Percentiles rank a stretch among this genome's conserved stretches.
phyloP scores from a whole-genome alignment of 2,329 filamentous ascomycete species.

The Ceratocystis alfenasii region DNA sequence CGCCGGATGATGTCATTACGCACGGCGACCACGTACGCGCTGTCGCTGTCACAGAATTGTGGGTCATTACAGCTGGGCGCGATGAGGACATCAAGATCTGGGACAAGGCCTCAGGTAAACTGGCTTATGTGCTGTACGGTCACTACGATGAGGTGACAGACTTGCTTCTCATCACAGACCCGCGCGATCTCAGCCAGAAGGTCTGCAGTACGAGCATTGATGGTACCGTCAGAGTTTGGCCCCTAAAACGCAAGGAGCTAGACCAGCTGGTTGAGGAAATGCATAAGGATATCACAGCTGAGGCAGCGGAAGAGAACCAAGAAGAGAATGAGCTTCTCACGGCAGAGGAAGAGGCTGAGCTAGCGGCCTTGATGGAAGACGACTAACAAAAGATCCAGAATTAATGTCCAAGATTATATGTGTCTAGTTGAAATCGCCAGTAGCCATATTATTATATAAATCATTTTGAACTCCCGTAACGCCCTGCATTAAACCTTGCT shows the following conservation, averaged over 20 bases:
- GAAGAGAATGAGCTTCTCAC: slow-evolving; percentile 49
- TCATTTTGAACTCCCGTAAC: slow-evolving; percentile 8
- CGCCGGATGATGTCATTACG: slow-evolving; percentile 55
- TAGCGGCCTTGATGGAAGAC: slow-evolving; percentile 81
- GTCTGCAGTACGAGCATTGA: slow-evolving; percentile 82
- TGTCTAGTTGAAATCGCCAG: neutral
- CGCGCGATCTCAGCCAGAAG: slow-evolving; percentile 31
- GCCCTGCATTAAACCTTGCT: neutral
- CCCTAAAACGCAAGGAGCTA: slow-evolving; percentile 50
- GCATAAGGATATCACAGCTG: slow-evolving; percentile 34
- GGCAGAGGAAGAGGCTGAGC: slow-evolving; percentile 80
- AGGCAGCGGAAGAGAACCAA: slow-evolving; percentile 38
- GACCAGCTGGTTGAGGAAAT: slow-evolving; percentile 39
- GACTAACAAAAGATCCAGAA: slow-evolving; percentile 11
- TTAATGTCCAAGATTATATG: neutral
- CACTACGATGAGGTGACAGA: slow-evolving; percentile 92
- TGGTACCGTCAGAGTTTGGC: slow-evolving; percentile 76
- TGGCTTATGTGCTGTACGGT: slow-evolving; percentile 63
- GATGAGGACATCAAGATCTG: slow-evolving; percentile 89
- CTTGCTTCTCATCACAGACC: slow-evolving; percentile 48
- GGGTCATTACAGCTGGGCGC: slow-evolving; percentile 76
- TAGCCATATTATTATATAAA: slow-evolving; percentile 1
- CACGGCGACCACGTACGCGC: slow-evolving; percentile 89
- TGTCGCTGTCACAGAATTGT: slow-evolving; percentile 60
- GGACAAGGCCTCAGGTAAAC: slow-evolving; percentile 60